Percentiles rank a stretch among this genome's conserved stretches.
Evolutionary conservation across 305 asterid species (phyloP).

Genomic region (Plantago coronopus): DNA sequence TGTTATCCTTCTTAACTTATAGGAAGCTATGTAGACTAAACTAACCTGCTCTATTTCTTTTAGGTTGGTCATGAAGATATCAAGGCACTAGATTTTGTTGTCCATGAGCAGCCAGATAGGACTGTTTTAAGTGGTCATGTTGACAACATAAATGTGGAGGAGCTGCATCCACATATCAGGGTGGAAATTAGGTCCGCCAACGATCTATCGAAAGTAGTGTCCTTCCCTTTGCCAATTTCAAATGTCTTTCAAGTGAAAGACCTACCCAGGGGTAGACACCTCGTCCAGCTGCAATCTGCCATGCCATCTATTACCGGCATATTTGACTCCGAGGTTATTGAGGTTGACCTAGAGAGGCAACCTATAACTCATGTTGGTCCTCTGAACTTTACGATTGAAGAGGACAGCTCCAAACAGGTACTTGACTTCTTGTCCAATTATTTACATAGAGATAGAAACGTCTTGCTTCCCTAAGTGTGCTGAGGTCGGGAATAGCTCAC

Average conservation of each 20-base stretch:
- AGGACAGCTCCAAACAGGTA: slow-evolving; percentile 82
- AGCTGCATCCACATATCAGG: slow-evolving; percentile 57
- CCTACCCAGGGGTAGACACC: slow-evolving; percentile 81
- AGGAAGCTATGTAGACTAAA: slow-evolving; percentile 18
- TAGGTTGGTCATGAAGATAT: slow-evolving; percentile 69
- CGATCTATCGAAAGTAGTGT: slow-evolving; percentile 66
- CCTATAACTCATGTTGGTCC: slow-evolving; percentile 79
- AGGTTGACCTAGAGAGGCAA: slow-evolving; percentile 68
- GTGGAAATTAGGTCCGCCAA: slow-evolving; percentile 70
- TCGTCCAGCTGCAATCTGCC: slow-evolving; percentile 70
- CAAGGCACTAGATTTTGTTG: slow-evolving; percentile 71
- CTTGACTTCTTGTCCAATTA: slow-evolving; percentile 12
- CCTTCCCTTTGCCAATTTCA: slow-evolving; percentile 81
- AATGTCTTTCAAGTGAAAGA: slow-evolving; percentile 92
- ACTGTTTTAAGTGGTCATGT: slow-evolving; percentile 88
- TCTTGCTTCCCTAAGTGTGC: too few relatives aligned
- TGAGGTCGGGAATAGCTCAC: too few relatives aligned
- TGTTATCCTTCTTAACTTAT: slow-evolving; percentile 14
- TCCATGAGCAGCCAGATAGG: slow-evolving; percentile 75
- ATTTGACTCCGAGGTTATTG: slow-evolving; percentile 71
- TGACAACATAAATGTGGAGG: slow-evolving; percentile 60
- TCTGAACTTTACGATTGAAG: slow-evolving; percentile 52
- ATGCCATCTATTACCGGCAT: slow-evolving; percentile 46
- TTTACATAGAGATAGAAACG: slow-evolving; percentile 6
- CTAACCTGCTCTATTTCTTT: slow-evolving; percentile 24